These are phyloP conservation scores for Fusarium keratoplasticum DNA, from an alignment of 2,329 filamentous ascomycete genomes.

Conservation along the genomic window DNA sequence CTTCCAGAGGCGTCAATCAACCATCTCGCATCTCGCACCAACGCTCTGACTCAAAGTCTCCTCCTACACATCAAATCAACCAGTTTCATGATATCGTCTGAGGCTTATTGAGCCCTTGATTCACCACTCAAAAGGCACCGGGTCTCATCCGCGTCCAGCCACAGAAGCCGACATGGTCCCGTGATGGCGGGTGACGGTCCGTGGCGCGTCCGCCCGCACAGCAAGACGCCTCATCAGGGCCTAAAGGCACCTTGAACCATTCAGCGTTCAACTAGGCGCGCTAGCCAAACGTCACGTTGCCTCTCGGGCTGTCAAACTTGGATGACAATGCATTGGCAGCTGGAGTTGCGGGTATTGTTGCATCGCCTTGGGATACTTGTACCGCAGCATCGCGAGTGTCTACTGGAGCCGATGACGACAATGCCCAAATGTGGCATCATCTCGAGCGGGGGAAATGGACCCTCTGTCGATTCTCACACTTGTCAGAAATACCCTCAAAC, in stretches of 20 bases:
- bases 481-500: conserved; percentile 25
- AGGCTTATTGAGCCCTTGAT: conserved; percentile 1
- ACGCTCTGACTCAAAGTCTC: conserved; percentile 8
- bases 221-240: conserved; percentile 16
- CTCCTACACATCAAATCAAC: neutral
- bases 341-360: conserved; percentile 2
- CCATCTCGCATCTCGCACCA: neutral
- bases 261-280: neutral
- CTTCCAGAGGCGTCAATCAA: conserved; percentile 3
- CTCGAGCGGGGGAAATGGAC: conserved; percentile 10
- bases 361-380: neutral
- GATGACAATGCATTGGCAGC: conserved; percentile 11
- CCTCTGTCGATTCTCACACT: conserved; percentile 6
- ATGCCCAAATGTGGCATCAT: conserved; percentile 27
- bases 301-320: conserved; percentile 9
- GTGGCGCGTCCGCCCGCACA: conserved; percentile 39
- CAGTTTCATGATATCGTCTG: conserved; percentile 7
- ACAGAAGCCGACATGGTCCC: conserved; percentile 21
- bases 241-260: neutral
- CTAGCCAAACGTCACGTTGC: conserved; percentile 21
- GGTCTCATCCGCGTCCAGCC: conserved; percentile 30
- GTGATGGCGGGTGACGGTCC: conserved; percentile 40
- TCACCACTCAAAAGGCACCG: neutral
- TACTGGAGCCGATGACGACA: conserved; percentile 20
- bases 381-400: neutral